These are phyloP conservation scores for Dryas drummondii DNA, from an alignment of 306 rosid genomes.

Conservation along the genomic window DNA sequence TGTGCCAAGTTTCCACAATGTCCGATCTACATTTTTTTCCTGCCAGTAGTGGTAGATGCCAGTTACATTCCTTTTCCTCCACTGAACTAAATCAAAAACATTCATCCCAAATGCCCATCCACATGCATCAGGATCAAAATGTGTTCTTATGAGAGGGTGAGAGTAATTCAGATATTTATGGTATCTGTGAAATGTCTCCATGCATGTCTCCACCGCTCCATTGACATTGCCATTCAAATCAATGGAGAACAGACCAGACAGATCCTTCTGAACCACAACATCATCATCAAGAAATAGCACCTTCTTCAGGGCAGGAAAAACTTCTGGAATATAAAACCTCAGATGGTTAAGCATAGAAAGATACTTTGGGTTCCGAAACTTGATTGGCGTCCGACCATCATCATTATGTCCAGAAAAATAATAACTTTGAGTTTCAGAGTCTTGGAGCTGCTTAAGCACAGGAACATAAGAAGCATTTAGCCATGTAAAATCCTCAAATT, in stretches of 20 bases:
- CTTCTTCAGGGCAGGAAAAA: constrained; percentile 75
- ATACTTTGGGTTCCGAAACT: constrained; percentile 89
- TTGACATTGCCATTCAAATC: constrained; percentile 75
- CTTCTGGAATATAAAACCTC: constrained; percentile 88
- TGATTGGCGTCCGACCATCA: constrained; percentile 75
- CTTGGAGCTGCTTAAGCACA: constrained; percentile 93
- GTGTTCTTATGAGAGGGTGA: constrained; percentile 75
- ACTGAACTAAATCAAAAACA: constrained; percentile 80
- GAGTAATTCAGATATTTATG: constrained; percentile 84
- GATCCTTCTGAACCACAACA: constrained; percentile 83
- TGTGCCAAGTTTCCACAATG: constrained; percentile 93
- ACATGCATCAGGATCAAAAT: constrained; percentile 94
- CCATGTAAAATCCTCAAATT: constrained; percentile 80
- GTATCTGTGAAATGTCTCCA: constrained; percentile 93
- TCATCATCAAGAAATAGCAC: constrained; percentile 85
- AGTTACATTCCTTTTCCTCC: constrained; percentile 88
- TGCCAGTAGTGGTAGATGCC: constrained; percentile 95
- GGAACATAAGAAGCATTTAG: constrained; percentile 90
- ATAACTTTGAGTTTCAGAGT: constrained; percentile 81
- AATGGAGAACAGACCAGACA: constrained; percentile 64
- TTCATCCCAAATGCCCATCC: constrained; percentile 98
- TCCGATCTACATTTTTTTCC: constrained; percentile 74
- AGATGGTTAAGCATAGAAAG: constrained; percentile 91
- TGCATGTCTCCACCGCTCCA: constrained; percentile 95
- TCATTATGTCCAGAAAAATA: constrained; percentile 74